phyloP scores from a whole-genome alignment of 176 grass and related monocot genomes.

The Aegilops umbellulata region DNA sequence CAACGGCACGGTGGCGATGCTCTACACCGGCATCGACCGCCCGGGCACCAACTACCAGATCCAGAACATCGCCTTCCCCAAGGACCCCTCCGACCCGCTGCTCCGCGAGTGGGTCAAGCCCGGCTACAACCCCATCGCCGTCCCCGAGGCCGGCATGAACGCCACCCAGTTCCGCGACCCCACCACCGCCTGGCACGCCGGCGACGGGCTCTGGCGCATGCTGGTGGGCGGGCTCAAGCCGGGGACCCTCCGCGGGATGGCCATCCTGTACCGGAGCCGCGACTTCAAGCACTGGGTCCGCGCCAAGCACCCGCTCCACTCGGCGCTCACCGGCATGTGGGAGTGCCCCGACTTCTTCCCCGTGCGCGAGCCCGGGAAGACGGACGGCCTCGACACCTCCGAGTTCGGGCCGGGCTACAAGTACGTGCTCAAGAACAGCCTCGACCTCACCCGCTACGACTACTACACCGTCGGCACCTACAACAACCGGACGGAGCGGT shows the following conservation, averaged over 20 bases:
- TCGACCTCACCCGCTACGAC: constrained; percentile 26
- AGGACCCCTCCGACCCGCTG: constrained; percentile 48
- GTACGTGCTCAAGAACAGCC: constrained; percentile 56
- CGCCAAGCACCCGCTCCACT: constrained; percentile 45
- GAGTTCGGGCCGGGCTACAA: background rate
- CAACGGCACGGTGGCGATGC: constrained; percentile 33
- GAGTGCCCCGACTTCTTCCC: constrained; percentile 61
- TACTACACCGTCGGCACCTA: constrained; percentile 16
- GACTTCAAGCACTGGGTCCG: constrained; percentile 52
- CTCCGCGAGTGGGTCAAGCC: constrained; percentile 59
- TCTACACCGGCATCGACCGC: constrained; percentile 49
- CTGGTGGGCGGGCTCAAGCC: constrained; percentile 46
- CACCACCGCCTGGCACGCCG: constrained; percentile 50
- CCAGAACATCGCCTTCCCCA: constrained; percentile 53
- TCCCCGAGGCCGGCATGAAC: constrained; percentile 28
- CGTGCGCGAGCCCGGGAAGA: background rate
- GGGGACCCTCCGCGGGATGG: background rate
- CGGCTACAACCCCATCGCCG: constrained; percentile 46
- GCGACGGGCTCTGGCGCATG: constrained; percentile 41
- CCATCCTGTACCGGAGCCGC: constrained; percentile 46
- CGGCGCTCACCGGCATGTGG: constrained; percentile 46
- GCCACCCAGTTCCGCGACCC: constrained; percentile 62
- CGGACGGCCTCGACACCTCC: constrained; percentile 28
- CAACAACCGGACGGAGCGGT: constrained; percentile 5
- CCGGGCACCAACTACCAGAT: constrained; percentile 44